phyloP scores from a whole-genome alignment of 192 early-diverging fungal genomes.

The Backusella sp. region DNA sequence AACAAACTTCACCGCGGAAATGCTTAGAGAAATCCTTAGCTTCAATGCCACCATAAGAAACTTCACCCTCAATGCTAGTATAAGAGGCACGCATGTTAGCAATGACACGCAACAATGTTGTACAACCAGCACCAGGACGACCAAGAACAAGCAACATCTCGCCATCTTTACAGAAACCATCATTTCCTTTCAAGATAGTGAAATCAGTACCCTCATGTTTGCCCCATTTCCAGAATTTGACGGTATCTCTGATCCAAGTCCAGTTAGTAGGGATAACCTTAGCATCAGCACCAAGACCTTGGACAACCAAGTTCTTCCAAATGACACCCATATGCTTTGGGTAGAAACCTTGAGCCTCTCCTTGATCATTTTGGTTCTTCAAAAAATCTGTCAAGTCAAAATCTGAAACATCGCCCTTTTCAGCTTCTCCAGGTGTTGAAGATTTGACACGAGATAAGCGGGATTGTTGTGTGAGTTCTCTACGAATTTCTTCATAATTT shows the following conservation, averaged over 20 bases:
- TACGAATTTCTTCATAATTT: constrained; percentile 26
- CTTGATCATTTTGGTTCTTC: constrained; percentile 25
- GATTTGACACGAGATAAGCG: constrained; percentile 15
- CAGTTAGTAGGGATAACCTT: constrained; percentile 36
- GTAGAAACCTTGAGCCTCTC: constrained; percentile 40
- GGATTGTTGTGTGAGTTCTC: constrained; percentile 32
- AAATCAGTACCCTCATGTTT: constrained; percentile 18
- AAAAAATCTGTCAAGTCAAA: constrained; percentile 45
- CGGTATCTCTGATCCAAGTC: constrained; percentile 12
- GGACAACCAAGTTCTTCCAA: constrained; percentile 48
- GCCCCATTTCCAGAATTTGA: constrained; percentile 31
- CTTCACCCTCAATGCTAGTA: constrained; percentile 52
- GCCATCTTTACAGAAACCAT: constrained; percentile 72
- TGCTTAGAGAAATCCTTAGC: constrained; percentile 55
- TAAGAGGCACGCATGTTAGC: constrained; percentile 50
- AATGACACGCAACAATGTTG: constrained; percentile 60
- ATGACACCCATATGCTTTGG: constrained; percentile 42
- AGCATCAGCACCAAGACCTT: constrained; percentile 39
- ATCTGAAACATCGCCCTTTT: constrained; percentile 24
- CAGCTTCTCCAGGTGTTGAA: constrained; percentile 22
- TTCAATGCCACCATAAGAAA: constrained; percentile 69
- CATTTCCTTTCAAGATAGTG: constrained; percentile 58
- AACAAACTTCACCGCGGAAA: constrained; percentile 73
- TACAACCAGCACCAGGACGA: constrained; percentile 69
- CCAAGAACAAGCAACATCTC: constrained; percentile 74